phyloP scores from a whole-genome alignment of 2,329 filamentous ascomycete species.

The Myotisia sp. region DNA sequence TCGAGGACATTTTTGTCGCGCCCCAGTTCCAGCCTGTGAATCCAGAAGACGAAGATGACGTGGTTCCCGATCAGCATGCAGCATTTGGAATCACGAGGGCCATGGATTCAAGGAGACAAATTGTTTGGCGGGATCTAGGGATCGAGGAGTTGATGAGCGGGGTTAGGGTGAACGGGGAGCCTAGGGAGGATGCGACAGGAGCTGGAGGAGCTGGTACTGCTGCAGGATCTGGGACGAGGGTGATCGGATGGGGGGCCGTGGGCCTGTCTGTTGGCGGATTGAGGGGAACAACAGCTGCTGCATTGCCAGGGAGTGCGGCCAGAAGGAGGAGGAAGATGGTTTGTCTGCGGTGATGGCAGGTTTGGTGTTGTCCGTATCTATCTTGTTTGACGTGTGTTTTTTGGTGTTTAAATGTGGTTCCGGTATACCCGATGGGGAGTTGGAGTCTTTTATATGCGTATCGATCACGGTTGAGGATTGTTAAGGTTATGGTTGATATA shows the following conservation, averaged over 20 bases:
- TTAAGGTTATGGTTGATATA: not conserved
- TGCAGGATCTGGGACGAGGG: slow-evolving; percentile 26
- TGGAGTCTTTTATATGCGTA: no score
- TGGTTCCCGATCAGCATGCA: slow-evolving; percentile 53
- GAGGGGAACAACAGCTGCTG: slow-evolving; percentile 18
- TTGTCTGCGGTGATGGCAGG: slow-evolving; percentile 21
- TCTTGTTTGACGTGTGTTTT: not conserved
- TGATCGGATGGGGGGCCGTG: slow-evolving; percentile 15
- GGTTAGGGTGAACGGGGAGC: slow-evolving; percentile 13
- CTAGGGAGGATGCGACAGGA: slow-evolving; percentile 14
- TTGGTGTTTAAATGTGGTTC: no score
- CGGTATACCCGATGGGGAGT: no score
- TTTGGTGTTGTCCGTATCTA: not conserved
- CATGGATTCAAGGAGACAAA: slow-evolving; percentile 40
- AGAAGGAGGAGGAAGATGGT: slow-evolving; percentile 27
- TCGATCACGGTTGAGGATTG: no score
- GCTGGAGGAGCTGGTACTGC: slow-evolving; percentile 32
- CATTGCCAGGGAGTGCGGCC: slow-evolving; percentile 14
- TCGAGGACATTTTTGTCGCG: slow-evolving; percentile 48
- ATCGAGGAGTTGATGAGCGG: slow-evolving; percentile 36
- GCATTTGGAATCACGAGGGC: slow-evolving; percentile 52
- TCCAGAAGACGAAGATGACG: slow-evolving; percentile 53
- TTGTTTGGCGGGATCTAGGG: slow-evolving; percentile 46
- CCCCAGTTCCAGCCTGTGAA: slow-evolving; percentile 49
- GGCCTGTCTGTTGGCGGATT: slow-evolving; percentile 11